Base-by-base conservation (phyloP, 352 stramenopile species). In the Pythium phragmitis region DNA sequence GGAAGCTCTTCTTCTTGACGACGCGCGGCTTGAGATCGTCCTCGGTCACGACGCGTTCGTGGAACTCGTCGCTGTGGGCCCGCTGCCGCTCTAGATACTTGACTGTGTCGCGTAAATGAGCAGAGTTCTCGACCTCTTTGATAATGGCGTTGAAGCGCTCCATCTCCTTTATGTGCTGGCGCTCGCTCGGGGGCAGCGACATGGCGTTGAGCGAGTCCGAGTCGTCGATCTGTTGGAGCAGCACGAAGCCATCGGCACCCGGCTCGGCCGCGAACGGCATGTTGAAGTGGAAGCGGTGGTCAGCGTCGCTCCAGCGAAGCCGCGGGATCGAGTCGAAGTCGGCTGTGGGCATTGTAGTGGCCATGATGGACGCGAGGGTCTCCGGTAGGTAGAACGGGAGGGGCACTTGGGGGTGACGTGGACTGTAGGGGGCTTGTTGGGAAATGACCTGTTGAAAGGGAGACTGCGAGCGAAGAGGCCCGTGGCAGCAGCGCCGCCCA, bases 241-340 rank as follows among this genome's bases (percentile, higher is more conserved):
- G 65, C 53, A 90, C 80, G 63, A 90, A 92, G 57, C 82, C 82
- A 60, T 78, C 59, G 3, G 61, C 64, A 58, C 82, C 82, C 0
- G 82, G 82, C 60, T 92, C 80, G 23, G 76, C 69, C 2, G 79
- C 81, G 52, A 89, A 64, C 11, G 80, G 83, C 61, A 90, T 67
- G 48, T 76, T 88, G 70, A 77, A 92, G 72, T 90, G 83, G 75
- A 92, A 92, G 49, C 83, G 83, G 68, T 92, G 86, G 74, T 87
- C 87, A 46, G 63, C 62, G 30, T 80, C 69, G 66, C 73, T 87
- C 83, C 83, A 92, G 51, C 80, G 83, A 56, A 92, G 59, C 6
- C 83, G 83, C 41, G 83, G 83, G 69, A 92, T 88, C 56, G 75
- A 76, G 49, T 85, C 80, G 69, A 89, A 46, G 74, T 60, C 54